A percentile compares a stretch with the other conserved stretches of the same genome.
Evolutionary conservation across 1,139 yeast species (phyloP).

Genomic region (Yamadazyma spencermartinsiae): DNA sequence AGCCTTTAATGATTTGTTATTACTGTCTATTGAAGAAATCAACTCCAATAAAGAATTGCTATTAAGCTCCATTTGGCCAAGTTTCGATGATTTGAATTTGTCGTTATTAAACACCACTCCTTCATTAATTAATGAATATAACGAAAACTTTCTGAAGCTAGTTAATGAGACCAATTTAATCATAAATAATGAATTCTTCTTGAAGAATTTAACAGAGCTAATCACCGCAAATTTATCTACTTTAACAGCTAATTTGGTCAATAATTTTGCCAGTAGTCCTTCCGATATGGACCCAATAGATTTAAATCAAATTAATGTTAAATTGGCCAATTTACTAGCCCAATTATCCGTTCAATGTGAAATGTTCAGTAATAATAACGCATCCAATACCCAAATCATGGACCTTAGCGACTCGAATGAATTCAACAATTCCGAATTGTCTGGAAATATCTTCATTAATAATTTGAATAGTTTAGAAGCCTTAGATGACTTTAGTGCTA

Average conservation of each 20-base stretch:
- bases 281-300: neutral
- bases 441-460: constrained; percentile 45
- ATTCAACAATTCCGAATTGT: constrained; percentile 35
- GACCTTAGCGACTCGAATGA: constrained; percentile 16
- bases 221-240: constrained; percentile 30
- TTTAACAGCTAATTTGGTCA: constrained; percentile 28
- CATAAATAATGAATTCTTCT: constrained; percentile 32
- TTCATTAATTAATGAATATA: constrained; percentile 38
- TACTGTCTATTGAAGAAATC: constrained; percentile 19
- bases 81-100: constrained; percentile 41
- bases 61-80: constrained; percentile 40
- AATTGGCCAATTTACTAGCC: constrained; percentile 70
- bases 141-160: constrained; percentile 45
- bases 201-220: constrained; percentile 30
- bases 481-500: constrained; percentile 85
- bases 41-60: constrained; percentile 23
- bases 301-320: constrained; percentile 28
- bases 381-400: constrained; percentile 16
- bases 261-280: constrained; percentile 23
- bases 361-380: constrained; percentile 46
- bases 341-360: constrained; percentile 67
- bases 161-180: constrained; percentile 44
- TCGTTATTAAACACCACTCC: constrained; percentile 49
- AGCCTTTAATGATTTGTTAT: constrained; percentile 46
- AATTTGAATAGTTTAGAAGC: constrained; percentile 58